Conservation (phyloP, 768 basidiomycete genomes). For the Ramaria rubella region DNA sequence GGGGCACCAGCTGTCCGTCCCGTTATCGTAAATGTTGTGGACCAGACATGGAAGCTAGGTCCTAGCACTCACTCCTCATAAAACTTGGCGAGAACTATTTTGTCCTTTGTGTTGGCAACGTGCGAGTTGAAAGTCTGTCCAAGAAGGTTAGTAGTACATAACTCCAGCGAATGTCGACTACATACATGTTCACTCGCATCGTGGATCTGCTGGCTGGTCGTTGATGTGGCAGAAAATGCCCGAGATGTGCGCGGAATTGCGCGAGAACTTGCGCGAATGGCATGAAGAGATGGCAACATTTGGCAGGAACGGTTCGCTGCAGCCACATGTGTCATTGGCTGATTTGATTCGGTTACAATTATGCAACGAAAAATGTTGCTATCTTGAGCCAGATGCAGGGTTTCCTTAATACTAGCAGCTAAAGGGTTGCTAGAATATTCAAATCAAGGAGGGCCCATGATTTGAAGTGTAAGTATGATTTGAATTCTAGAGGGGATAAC, state of each 20-base stretch:
- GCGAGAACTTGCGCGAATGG: too few relatives aligned
- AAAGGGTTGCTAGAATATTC: too few relatives aligned
- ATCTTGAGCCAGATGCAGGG: too few relatives aligned
- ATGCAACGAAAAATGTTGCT: too few relatives aligned
- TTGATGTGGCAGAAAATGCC: neutral
- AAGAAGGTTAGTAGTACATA: neutral
- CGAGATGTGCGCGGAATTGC: neutral
- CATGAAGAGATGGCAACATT: neutral
- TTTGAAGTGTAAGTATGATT: too few relatives aligned
- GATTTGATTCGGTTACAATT: too few relatives aligned
- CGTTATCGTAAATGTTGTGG: slow-evolving; percentile 5
- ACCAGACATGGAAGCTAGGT: slow-evolving; percentile 5
- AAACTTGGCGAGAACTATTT: slow-evolving; percentile 68
- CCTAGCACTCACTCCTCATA: slow-evolving; percentile 59
- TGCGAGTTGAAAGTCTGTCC: slow-evolving; percentile 4
- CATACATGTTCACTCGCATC: neutral
- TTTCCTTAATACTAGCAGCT: too few relatives aligned
- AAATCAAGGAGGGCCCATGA: too few relatives aligned
- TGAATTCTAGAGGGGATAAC: too few relatives aligned
- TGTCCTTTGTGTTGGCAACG: slow-evolving; percentile 16
- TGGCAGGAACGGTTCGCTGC: neutral
- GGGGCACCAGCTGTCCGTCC: slow-evolving; percentile 58
- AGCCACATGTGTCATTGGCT: too few relatives aligned
- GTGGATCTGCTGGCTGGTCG: neutral
- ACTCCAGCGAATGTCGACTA: neutral